Evolutionary conservation across 306 rosid species (phyloP), one percentile per base, ranked within the genome.

Genomic region (Senna siamea): DNA sequence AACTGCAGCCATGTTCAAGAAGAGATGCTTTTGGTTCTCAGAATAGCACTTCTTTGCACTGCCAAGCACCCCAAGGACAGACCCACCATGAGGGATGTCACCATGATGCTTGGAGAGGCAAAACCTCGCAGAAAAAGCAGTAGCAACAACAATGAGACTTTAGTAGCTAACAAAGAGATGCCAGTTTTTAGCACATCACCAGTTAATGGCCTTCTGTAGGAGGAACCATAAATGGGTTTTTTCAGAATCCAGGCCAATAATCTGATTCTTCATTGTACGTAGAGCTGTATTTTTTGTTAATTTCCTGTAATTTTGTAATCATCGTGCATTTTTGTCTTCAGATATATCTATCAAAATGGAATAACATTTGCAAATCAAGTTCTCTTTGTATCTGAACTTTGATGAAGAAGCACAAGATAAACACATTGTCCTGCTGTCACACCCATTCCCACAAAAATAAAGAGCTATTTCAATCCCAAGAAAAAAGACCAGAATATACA

Each of bases 61-160:
- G 88, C 96, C 61, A 92, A 87, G 85, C 87, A 80, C 59, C 97
- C 99, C 0, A 92, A 86, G 77, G 99, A 92, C 47, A 92, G 98
- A 68, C 99, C 98, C 5, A 84, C 90, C 80, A 95, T 95, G 99
- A 95, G 89, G 81, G 98, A 95, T 80, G 96, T 92, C 50, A 84
- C 86, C 66, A 90, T 89, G 76, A 95, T 95, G 96, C 97, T 95
- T 70, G 98, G 81, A 80, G 99, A 92, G 84, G 99, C 98, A 74
- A 92, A 87, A 73, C 99, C 99, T n/a, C 41, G 98, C 19, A 82
- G 98, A 60, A 95, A 95, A 82, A 86, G 93, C 83, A 85, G 85
- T 43, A 76, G 92, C 84, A 85, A 77, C 77, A 80, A 77, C 77
- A 78, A 75, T 43, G 79, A 88, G 52, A 72, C 83, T 18, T 19